Percentiles rank a stretch among this genome's conserved stretches.
Conservation (phyloP, 495 filamentous ascomycete species). For the Hyaloscypha finlandica region DNA sequence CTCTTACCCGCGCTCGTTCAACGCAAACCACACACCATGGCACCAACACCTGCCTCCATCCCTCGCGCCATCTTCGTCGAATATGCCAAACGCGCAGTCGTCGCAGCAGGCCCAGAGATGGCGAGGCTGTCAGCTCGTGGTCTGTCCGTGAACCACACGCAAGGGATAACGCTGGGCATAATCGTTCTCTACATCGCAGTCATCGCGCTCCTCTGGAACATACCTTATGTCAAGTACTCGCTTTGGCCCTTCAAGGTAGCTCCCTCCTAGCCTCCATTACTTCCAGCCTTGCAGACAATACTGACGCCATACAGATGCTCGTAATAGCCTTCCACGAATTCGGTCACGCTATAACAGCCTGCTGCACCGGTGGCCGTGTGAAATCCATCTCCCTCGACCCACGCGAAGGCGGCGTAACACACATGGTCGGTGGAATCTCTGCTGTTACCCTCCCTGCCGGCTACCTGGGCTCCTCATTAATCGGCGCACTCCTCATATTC, state of each 20-base stretch:
- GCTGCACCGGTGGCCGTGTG: conserved; percentile 71
- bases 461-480: conserved; percentile 73
- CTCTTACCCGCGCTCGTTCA: background rate
- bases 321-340: conserved; percentile 87
- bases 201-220: conserved; percentile 77
- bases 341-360: conserved; percentile 71
- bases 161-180: conserved; percentile 71
- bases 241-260: conserved; percentile 83
- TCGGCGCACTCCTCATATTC: conserved; percentile 77
- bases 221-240: conserved; percentile 70
- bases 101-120: conserved; percentile 34
- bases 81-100: conserved; percentile 18
- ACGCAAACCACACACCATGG: background rate
- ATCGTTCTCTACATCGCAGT: conserved; percentile 70
- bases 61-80: background rate
- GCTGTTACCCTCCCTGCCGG: conserved; percentile 76
- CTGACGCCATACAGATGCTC: conserved; percentile 59
- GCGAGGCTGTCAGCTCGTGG: conserved; percentile 44
- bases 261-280: background rate
- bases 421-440: conserved; percentile 75
- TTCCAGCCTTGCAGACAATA: background rate
- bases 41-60: background rate
- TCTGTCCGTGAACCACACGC: conserved; percentile 68
- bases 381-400: conserved; percentile 71
- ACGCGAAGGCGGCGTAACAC: conserved; percentile 71